Evolutionary conservation across 2,329 filamentous ascomycete genomes (phyloP).

Genomic region (Exophiala xenobiotica): DNA sequence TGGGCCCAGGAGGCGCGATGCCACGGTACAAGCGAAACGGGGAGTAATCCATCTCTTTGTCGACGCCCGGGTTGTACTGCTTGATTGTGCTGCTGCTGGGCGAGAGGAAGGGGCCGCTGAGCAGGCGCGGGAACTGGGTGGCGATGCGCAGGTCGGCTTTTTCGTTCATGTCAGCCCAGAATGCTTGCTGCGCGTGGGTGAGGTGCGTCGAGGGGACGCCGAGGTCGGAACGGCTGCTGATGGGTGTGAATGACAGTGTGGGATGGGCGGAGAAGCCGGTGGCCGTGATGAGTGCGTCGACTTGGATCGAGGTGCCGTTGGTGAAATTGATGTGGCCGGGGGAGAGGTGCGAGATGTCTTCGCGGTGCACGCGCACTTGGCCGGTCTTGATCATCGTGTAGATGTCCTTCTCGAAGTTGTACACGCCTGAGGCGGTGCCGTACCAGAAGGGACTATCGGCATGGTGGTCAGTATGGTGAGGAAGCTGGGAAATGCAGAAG

Average conservation of each 20-base stretch:
- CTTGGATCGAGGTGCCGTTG: conserved; percentile 45
- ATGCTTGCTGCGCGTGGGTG: conserved; percentile 36
- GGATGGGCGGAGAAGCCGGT: conserved; percentile 58
- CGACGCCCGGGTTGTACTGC: conserved; percentile 18
- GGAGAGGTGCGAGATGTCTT: conserved; percentile 54
- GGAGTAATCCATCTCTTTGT: conserved; percentile 18
- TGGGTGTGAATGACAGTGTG: conserved; percentile 49
- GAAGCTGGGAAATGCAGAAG: neutral
- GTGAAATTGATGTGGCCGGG: conserved; percentile 50
- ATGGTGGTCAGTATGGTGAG: neutral
- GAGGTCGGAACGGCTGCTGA: conserved; percentile 44
- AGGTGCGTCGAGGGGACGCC: conserved; percentile 44
- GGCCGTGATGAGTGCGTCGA: conserved; percentile 55
- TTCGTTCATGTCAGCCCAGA: conserved; percentile 36
- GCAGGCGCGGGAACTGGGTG: conserved; percentile 38
- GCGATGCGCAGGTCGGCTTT: conserved; percentile 50
- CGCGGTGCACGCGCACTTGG: conserved; percentile 56
- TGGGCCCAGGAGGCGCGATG: conserved; percentile 42
- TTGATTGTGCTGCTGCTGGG: conserved; percentile 36
- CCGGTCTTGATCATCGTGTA: conserved; percentile 56
- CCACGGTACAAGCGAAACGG: conserved; percentile 49
- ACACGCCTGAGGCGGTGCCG: conserved; percentile 57
- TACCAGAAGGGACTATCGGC: conserved; percentile 49
- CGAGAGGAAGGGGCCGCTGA: conserved; percentile 40
- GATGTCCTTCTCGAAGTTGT: conserved; percentile 60